Evolutionary conservation across 345 rosid genomes (phyloP), one percentile per base, ranked within the genome.

Genomic region (Dipteronia sinensis): DNA sequence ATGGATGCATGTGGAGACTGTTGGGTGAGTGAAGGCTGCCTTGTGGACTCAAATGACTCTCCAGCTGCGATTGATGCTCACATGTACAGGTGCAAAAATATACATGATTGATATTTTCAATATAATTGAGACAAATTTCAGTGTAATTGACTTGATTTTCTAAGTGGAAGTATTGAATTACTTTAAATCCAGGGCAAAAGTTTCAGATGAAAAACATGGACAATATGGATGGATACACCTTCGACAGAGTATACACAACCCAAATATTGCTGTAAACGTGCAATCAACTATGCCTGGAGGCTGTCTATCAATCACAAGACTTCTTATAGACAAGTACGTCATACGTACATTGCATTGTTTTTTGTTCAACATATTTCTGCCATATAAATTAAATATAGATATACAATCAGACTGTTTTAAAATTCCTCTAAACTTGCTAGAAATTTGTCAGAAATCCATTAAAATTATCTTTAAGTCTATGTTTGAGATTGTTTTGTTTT

Each of bases 191-290:
- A 95, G 98, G 87, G 94, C 88, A 38, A 88, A 83, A 78, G 95
- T 93, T 49, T 81, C 85, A 11, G 89, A 91, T 61, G 77, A 81
- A 78, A 82, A 83, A 71, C 76, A 79, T 51, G 98, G 93, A 69
- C 85, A 88, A 67, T 65, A 82, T 62, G 99, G 99, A 2, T 95
- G 98, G 99, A 83, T 88, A 49, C 97, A 92, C 76, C 77, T 92
- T 70, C 84, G 99, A 69, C 98, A 95, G 90, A 95, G 99, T 73
- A 93, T 91, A 83, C 99, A 95, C 84, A 93, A 93, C 68, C 98
- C 99, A 0, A 89, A 92, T 66, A 84, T 95, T 19, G 98, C 98
- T 9, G 84, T 93, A 65, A 93, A 95, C 77, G 78, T 95, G 86
- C 97, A 93, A 76, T 91, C 99, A 20, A 82, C 79, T 11, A 77